Base-by-base conservation (phyloP, 805 yeast species). In the Lipomyces mesembrius region DNA sequence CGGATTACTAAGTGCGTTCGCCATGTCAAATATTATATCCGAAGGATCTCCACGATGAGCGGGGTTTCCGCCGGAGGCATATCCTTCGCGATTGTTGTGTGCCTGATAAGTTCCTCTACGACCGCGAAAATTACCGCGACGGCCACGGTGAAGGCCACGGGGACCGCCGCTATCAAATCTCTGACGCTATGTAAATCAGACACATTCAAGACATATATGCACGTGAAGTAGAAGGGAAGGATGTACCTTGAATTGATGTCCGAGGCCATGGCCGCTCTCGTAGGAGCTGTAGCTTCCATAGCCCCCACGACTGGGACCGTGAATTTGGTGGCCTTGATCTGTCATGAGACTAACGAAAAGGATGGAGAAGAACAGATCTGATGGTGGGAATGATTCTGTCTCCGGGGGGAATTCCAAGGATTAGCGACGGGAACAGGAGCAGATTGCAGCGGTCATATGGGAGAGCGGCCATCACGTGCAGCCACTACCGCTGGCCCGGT, bases 91-190 rank as follows among this genome's bases (percentile, higher is more conserved):
- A 3, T 43, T 7, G 9, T 17, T 3, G 9, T 17, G 22, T 43
- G 49, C 20, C 49, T n/a, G 49, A n/a, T 43, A 43, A 43, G 49
- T 17, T 43, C 49, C 49, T 43, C 49, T 17, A 8, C 22, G 49
- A 43, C 49, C 49, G 22, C 49, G 60, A 17, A 63, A 56, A 32
- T n/a, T 57, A 4, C 49, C 62, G 20, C 64, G 61, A 20, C 58
- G 57, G 29, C 57, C 66, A n/a, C 66, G 53, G 37, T 59, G 51
- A 17, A 37, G 58, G 29, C 57, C 66, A n/a, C 66, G 53, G 29
- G 55, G 51, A 29, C 52, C 62, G 35, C 69, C 66, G 57, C 70
- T 59, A 62, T 71, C 60, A 22, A 70, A 61, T 5, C 64, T 62
- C 22, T 65, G 60, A 27, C 66, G 66, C 35, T 57, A 52, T 6